Conservation (phyloP, 108 stramenopile genomes). For the Pseudonitzschia multiseries region DNA sequence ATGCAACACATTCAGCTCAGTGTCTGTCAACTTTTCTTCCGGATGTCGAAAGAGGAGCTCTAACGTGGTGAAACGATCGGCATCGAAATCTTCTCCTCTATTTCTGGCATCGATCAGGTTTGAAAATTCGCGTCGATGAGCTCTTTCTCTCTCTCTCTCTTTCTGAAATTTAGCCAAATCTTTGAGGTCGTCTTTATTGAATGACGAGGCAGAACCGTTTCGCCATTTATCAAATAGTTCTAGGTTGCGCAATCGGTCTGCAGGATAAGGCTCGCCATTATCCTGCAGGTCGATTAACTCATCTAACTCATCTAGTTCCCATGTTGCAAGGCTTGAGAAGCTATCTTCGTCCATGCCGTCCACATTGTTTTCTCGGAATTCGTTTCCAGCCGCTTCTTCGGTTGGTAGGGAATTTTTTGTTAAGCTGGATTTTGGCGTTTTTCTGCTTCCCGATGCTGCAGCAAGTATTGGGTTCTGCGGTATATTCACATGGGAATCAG, state of each 20-base stretch:
- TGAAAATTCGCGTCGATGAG: constrained; percentile 24
- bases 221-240: constrained; percentile 11
- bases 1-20: constrained; percentile 49
- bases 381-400: background rate
- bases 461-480: too few species aligned
- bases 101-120: constrained; percentile 22
- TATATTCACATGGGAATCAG: too few species aligned
- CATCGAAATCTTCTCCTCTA: constrained; percentile 22
- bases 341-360: background rate
- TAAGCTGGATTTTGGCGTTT: background rate
- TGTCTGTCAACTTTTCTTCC: constrained; percentile 28
- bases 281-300: constrained; percentile 12
- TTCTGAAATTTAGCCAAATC: constrained; percentile 19
- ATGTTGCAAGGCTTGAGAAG: constrained; percentile 2
- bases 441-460: background rate
- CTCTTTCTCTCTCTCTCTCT: constrained; percentile 7
- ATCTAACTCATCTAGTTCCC: constrained; percentile 21
- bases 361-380: background rate
- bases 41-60: constrained; percentile 21
- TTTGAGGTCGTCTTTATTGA: constrained; percentile 3
- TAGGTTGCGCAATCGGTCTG: constrained; percentile 11
- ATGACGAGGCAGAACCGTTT: background rate
- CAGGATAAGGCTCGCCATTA: constrained; percentile 9
- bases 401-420: background rate
- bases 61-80: constrained; percentile 9